phyloP scores from a whole-genome alignment of 78 protist genomes.

The Mantamonas sphyraenae region DNA sequence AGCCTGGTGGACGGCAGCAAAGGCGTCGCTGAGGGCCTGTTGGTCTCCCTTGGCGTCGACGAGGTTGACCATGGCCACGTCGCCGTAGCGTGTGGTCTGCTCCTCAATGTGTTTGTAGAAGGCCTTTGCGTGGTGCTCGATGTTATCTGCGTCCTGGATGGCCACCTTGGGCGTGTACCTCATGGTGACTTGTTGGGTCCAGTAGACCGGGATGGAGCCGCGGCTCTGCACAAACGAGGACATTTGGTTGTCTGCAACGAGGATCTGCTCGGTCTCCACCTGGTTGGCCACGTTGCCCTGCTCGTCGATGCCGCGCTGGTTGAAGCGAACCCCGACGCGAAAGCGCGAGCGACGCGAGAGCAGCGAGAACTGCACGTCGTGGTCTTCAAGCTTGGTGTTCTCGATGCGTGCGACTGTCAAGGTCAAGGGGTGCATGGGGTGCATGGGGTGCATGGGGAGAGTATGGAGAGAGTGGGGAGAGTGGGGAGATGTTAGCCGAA shows the following conservation, averaged over 20 bases:
- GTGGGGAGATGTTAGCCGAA: no score
- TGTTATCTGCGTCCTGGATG: not conserved
- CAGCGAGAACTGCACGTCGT: not conserved
- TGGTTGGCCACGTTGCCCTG: conserved; percentile 80
- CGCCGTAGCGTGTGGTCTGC: conserved; percentile 35
- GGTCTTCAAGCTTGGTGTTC: no score
- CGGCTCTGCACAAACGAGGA: conserved; percentile 16
- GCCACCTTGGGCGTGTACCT: conserved; percentile 30
- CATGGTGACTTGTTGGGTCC: conserved; percentile 59
- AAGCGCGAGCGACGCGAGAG: conserved; percentile 47
- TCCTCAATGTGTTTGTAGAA: conserved; percentile 53
- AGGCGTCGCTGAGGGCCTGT: conserved; percentile 13
- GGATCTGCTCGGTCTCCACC: conserved; percentile 67
- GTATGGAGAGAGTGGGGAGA: no score
- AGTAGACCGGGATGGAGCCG: conserved; percentile 77
- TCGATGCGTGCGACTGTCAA: no score
- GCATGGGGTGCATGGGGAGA: no score
- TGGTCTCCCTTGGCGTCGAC: conserved; percentile 29
- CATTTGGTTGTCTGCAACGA: no score
- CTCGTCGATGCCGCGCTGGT: conserved; percentile 75
- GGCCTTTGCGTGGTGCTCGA: conserved; percentile 46
- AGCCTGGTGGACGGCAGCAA: no score
- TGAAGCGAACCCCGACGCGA: conserved; percentile 71
- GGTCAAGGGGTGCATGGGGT: no score
- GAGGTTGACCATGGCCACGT: conserved; percentile 36